Base-by-base conservation (phyloP, 352 stramenopile species). In the Detonula confervacea region DNA sequence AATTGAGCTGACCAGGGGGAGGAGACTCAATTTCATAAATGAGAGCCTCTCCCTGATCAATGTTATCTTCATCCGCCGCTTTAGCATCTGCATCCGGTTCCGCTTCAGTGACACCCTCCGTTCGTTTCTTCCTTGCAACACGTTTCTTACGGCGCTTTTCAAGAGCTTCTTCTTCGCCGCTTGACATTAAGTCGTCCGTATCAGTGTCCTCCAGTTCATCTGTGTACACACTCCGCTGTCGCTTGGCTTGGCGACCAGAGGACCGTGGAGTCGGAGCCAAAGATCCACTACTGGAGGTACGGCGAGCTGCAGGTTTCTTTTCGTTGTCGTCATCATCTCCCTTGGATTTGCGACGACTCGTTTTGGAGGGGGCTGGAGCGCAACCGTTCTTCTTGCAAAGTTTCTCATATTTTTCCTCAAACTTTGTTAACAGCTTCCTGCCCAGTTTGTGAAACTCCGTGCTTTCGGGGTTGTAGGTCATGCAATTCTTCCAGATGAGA, bases 401-500 rank as follows among this genome's bases (percentile, higher is more conserved):
- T 46, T 73, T 64, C 16, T 33, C 42, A 73, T 73, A 73, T 20
- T 73, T 73, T 20, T 73, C 55, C 37, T 73, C 64, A 37, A 73
- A 80, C 55, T 52, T 69, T 52, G 29, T 79, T 55, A 22, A 78
- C 33, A 70, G 37, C 70, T 78, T 56, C 69, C 80, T 37, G 56
- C 73, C 70, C 67, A 73, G 65, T 16, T 47, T 75, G 42, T 78
- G 62, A 44, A 72, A 77, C 12, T 63, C 59, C 1, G 37, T 72
- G 46, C 57, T 46, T 5, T 46, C 49, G 27, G 51, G 57, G 80
- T 96, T 96, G 87, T 96, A 96, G 9, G 83, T 84, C 86, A 92
- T 94, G 82, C 92, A 96, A 73, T 96, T 96, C 22, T 83, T 89
- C 93, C 93, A 97, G 39, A 96, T 90, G 22, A 95, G 83, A 16